Evolutionary conservation across 768 basidiomycete species (phyloP).

Genomic region (Crepidotus variabilis): DNA sequence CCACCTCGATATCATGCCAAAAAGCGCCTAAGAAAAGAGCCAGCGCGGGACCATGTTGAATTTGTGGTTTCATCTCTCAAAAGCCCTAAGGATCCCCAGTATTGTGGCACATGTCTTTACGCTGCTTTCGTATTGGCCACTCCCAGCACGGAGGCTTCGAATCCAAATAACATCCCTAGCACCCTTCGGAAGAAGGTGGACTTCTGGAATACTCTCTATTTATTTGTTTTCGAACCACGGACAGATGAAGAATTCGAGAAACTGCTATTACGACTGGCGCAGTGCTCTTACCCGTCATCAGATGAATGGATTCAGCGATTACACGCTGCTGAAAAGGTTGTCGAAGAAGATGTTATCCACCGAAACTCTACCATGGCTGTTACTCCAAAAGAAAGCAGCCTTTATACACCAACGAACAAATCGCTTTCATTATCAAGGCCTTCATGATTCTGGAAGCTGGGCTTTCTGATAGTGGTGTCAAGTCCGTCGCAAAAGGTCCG

Average conservation of each 20-base stretch:
- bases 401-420: background rate
- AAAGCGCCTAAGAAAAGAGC: background rate
- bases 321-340: background rate
- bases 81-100: background rate
- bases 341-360: background rate
- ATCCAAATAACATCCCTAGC: background rate
- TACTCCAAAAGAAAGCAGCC: background rate
- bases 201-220: slow-evolving; percentile 1
- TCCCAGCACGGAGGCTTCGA: background rate
- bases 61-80: background rate
- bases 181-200: background rate
- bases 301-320: background rate
- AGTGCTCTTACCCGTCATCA: background rate
- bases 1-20: slow-evolving; percentile 5
- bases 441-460: background rate
- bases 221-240: background rate
- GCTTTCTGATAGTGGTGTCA: background rate
- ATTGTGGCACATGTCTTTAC: background rate
- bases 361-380: background rate
- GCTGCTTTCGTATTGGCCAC: background rate
- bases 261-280: background rate
- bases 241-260: background rate
- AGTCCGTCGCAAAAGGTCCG: background rate
- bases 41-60: background rate
- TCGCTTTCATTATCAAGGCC: background rate